phyloP scores from a whole-genome alignment of 78 protist genomes.

The Pigoraptor vietnamica region DNA sequence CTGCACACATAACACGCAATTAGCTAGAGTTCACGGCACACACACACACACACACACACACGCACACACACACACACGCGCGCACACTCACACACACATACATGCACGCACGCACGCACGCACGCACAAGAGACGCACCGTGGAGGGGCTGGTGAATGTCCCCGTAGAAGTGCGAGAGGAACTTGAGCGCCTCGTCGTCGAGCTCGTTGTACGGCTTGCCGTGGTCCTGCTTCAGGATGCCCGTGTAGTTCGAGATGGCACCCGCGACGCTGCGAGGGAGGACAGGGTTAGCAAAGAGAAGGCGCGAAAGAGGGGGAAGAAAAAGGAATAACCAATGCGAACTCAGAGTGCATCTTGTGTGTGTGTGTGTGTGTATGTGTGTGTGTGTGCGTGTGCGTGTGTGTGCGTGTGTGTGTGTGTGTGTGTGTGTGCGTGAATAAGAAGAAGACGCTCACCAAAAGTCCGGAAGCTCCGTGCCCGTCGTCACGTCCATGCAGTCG shows the following conservation, averaged over 20 bases:
- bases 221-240: not conserved
- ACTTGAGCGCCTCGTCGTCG: conserved; percentile 5
- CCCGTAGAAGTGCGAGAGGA: not conserved
- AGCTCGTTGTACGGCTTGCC: not conserved
- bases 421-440: too few relatives aligned
- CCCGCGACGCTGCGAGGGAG: not conserved
- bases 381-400: too few relatives aligned
- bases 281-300: not conserved
- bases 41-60: not conserved
- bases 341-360: too few relatives aligned
- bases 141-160: conserved; percentile 6
- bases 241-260: not conserved
- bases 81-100: not conserved
- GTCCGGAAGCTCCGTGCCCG: not conserved
- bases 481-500: not conserved
- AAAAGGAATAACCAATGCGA: too few relatives aligned
- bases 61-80: not conserved
- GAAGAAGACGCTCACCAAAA: not conserved
- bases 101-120: not conserved
- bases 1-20: too few relatives aligned
- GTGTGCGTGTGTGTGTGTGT: too few relatives aligned
- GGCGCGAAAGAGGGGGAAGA: not conserved
- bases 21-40: too few relatives aligned
- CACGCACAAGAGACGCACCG: not conserved
- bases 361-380: too few relatives aligned